Evolutionary conservation across 176 grass and related monocot species (phyloP).

Genomic region (Carex scoparia): DNA sequence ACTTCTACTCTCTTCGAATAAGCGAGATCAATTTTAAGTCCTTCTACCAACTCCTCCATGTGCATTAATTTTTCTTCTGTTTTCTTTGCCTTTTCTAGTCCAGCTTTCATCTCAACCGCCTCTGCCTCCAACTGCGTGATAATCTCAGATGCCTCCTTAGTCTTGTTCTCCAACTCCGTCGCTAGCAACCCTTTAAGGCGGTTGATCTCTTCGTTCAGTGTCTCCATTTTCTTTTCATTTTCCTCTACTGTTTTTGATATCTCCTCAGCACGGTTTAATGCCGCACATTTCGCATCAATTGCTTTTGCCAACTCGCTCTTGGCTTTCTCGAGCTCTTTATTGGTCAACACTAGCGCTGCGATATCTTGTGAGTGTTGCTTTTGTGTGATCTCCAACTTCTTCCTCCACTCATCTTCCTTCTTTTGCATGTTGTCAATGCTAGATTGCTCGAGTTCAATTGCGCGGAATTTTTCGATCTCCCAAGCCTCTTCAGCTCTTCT

Average conservation of each 20-base stretch:
- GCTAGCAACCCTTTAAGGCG: conserved; percentile 35
- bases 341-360: conserved; percentile 27
- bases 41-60: conserved; percentile 30
- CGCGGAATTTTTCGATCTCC: conserved; percentile 67
- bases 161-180: conserved; percentile 33
- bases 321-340: conserved; percentile 45
- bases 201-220: conserved; percentile 30
- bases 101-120: conserved; percentile 13
- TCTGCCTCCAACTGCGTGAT: conserved; percentile 38
- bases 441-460: conserved; percentile 57
- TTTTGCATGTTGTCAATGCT: conserved; percentile 34
- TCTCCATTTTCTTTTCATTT: conserved; percentile 39
- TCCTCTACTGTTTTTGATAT: conserved; percentile 29
- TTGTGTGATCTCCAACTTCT: conserved; percentile 30
- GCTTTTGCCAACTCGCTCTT: conserved; percentile 45
- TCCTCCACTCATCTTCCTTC: conserved; percentile 56
- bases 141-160: conserved; percentile 30
- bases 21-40: conserved; percentile 51
- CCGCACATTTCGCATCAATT: conserved; percentile 33
- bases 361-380: conserved; percentile 53
- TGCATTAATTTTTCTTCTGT: conserved; percentile 36
- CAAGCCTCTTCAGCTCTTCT: conserved; percentile 55
- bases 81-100: conserved; percentile 39
- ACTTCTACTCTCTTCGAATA: conserved; percentile 51
- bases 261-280: conserved; percentile 34